These are phyloP conservation scores for Fusarium cyanostomum DNA, from an alignment of 2,329 filamentous ascomycete genomes.

Conservation along the genomic window DNA sequence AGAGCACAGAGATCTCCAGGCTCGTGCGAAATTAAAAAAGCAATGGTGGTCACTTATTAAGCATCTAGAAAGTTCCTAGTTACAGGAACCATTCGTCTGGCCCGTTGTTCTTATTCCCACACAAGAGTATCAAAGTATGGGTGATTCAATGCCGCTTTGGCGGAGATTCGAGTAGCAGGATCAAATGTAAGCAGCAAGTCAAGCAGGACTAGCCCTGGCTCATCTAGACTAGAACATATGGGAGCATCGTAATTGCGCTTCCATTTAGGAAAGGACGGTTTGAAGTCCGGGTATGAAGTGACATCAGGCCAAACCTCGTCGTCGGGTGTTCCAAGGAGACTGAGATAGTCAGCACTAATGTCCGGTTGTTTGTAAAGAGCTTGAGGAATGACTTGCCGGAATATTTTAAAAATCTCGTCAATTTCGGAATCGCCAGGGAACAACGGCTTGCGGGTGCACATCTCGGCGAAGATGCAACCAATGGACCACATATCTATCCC, in stretches of 20 bases:
- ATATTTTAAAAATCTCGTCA: slow-evolving; percentile 62
- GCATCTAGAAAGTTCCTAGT: no score
- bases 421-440: slow-evolving; percentile 87
- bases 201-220: slow-evolving; percentile 74
- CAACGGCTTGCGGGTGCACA: slow-evolving; percentile 92
- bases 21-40: no score
- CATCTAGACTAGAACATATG: slow-evolving; percentile 78
- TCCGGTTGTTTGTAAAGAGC: background rate
- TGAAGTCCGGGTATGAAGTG: slow-evolving; percentile 92
- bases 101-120: background rate
- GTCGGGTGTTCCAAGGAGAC: slow-evolving; percentile 82
- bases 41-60: no score
- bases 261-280: slow-evolving; percentile 93
- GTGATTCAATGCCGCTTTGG: slow-evolving; percentile 86
- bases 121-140: slow-evolving; percentile 73
- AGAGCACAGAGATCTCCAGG: no score
- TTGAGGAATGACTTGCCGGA: slow-evolving; percentile 67
- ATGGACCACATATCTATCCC: slow-evolving; percentile 97
- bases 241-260: slow-evolving; percentile 71
- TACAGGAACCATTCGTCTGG: no score
- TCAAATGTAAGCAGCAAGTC: slow-evolving; percentile 84
- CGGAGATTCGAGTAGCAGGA: slow-evolving; percentile 85
- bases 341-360: slow-evolving; percentile 43
- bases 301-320: slow-evolving; percentile 89
- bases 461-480: slow-evolving; percentile 94